Evolutionary conservation across 805 yeast genomes (phyloP), one percentile per base, ranked within the genome.

Genomic region (Candida sakaeoensis): DNA sequence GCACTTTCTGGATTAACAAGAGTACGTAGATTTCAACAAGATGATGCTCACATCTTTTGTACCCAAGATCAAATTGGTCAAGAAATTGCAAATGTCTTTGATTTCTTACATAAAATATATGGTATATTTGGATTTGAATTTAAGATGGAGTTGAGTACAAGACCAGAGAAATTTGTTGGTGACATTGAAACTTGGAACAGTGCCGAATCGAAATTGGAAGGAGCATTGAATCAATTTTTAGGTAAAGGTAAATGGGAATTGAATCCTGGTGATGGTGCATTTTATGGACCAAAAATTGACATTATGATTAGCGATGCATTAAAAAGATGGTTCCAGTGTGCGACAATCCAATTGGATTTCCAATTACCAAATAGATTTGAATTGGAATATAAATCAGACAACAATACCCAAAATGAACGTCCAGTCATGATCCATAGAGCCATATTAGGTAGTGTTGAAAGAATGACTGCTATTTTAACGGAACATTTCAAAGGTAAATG

Each of bases 371-470:
- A 77, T 55, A 83, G 99, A 69, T 93, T 93, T 60, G 95, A 85
- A 54, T 77, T 93, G 53, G 89, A 85, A 64, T 93, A 76, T 74
- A 84, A 85, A 69, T 76, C 85, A 36, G 72, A 67, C 41, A 51
- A 58, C 37, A 84, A 75, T 48, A 72, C 75, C 48, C 77, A 76
- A 46, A 72, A 75, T 49, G 77, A 77, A 46, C 85, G 95, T 66
- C 99, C 99, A 37, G 99, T 93, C 41, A 93, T 93, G 98, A 91
- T 93, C 59, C 99, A 93, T 74, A 86, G 99, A 71, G 99, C 99
- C 51, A 88, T 93, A 51, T 78, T 91, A 60, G 99, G 99, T 52
- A 87, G 96, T 33, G 95, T 93, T 45, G 99, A 93, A 76, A 86
- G 99, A 77, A 90, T 93, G 98, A 86, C 96, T 48, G 99, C 97